These are phyloP conservation scores for Phaeosphaeriaceae sp. DNA, from an alignment of 2,329 filamentous ascomycete species.

Conservation along the genomic window DNA sequence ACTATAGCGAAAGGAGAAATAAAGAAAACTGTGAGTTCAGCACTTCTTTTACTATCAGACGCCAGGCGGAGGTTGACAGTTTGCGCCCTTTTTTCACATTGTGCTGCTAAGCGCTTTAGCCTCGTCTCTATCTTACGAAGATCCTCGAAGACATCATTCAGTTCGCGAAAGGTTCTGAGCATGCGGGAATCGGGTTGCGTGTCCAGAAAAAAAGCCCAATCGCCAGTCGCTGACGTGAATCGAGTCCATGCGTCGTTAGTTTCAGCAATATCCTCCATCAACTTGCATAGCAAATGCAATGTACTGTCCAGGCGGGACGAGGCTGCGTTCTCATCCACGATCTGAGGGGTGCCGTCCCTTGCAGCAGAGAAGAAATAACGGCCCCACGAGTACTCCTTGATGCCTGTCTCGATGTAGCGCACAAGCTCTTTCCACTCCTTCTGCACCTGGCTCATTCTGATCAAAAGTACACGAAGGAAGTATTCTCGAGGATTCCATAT, in stretches of 20 bases:
- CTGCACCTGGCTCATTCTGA: neutral
- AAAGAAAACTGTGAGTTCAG: constrained; percentile 4
- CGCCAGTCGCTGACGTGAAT: neutral
- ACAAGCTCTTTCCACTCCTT: constrained; percentile 2
- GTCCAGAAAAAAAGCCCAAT: neutral
- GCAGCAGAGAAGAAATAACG: neutral
- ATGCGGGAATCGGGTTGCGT: neutral
- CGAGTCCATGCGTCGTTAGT: neutral
- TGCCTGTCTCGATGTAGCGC: neutral
- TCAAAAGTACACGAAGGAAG: constrained; percentile 2
- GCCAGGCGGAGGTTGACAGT: neutral
- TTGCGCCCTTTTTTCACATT: constrained; percentile 3
- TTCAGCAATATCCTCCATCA: neutral
- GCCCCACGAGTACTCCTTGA: neutral
- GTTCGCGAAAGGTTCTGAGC: neutral
- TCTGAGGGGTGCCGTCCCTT: neutral
- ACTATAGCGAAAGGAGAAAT: constrained; percentile 13
- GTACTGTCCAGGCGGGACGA: neutral
- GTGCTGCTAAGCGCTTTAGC: neutral
- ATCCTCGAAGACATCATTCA: neutral
- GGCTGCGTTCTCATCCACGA: neutral
- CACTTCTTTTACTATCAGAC: neutral
- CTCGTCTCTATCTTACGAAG: neutral
- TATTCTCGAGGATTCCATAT: constrained; percentile 15
- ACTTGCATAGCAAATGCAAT: neutral